Evolutionary conservation across 169 alveolate genomes (phyloP), one percentile per base, ranked within the genome.

Genomic region (Eimeria sp.): DNA sequence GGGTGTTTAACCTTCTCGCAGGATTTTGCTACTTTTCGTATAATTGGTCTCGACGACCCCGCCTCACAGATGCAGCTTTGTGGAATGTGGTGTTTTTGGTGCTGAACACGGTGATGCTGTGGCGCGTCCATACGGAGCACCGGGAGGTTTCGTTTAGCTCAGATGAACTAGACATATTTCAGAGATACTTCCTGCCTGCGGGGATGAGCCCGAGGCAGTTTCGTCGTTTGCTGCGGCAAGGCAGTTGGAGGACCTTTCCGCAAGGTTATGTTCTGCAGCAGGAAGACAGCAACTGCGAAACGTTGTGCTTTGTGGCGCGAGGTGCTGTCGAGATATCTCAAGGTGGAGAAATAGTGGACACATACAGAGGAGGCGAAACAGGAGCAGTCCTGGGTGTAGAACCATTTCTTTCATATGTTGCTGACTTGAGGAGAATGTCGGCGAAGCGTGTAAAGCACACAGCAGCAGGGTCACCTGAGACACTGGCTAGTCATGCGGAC

Each of bases 51-150:
- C 65, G 95, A 40, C 78, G 92, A 54, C 95, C 95, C 40, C 90
- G 89, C 45, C 73, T 76, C 72, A 80, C 92, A 22, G 95, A 92
- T 61, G 95, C 95, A 10, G 95, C 95, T 40, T 14, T 83, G 70
- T 92, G 95, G 95, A 92, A 92, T 76, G 84, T 92, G 57, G 95
- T 92, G 51, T 92, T 92, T 78, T 58, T 92, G 67, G 73, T 70
- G 40, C 34, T 92, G 47, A 92, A 92, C 73, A 51, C 73, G 27
- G 87, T 92, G 51, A 92, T 92, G 95, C 73, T 92, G n/a, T 92
- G 88, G 91, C 95, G 95, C 25, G 87, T 75, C 14, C 91, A 75
- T 43, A 92, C 95, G n/a, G 95, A 92, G 86, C 95, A 92, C 86
- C 87, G 88, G 61, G 95, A 92, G 65, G 95, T 92, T 30, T 86